A percentile compares a stretch with the other conserved stretches of the same genome.
Evolutionary conservation across 495 filamentous ascomycete genomes (phyloP).

Genomic region (Halenospora varia): DNA sequence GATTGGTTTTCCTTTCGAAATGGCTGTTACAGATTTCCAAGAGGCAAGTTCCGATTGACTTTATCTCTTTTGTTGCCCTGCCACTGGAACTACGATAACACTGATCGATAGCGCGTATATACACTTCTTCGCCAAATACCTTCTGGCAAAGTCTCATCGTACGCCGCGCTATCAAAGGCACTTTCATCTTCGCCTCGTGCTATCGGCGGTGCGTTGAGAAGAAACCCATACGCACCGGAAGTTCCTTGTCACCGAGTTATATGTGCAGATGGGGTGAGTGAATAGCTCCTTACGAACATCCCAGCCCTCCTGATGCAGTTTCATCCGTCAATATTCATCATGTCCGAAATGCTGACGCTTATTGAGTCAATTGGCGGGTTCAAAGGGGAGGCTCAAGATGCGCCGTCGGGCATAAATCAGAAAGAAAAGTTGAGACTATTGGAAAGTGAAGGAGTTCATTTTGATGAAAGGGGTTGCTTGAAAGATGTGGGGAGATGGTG

Average conservation of each 20-base stretch:
- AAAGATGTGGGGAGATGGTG: conserved; percentile 33
- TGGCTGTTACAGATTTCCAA: no score
- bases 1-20: no score
- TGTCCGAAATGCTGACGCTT: conserved; percentile 18
- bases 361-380: conserved; percentile 45
- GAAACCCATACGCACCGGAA: conserved; percentile 64
- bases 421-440: conserved; percentile 42
- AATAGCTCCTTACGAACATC: no score
- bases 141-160: conserved; percentile 64
- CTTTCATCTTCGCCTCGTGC: conserved; percentile 70
- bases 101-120: conserved; percentile 23
- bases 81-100: no score
- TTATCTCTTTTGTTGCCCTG: no score
- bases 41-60: no score
- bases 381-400: conserved; percentile 47
- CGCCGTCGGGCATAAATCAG: conserved; percentile 40
- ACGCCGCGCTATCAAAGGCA: conserved; percentile 63
- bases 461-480: conserved; percentile 40
- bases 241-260: conserved; percentile 54
- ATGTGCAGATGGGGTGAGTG: conserved; percentile 21
- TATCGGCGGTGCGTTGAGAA: conserved; percentile 72
- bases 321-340: background rate
- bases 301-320: background rate
- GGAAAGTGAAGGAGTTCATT: conserved; percentile 43
- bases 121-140: conserved; percentile 65